Evolutionary conservation across 768 basidiomycete species (phyloP).

Genomic region (Leucogyrophana mollusca): DNA sequence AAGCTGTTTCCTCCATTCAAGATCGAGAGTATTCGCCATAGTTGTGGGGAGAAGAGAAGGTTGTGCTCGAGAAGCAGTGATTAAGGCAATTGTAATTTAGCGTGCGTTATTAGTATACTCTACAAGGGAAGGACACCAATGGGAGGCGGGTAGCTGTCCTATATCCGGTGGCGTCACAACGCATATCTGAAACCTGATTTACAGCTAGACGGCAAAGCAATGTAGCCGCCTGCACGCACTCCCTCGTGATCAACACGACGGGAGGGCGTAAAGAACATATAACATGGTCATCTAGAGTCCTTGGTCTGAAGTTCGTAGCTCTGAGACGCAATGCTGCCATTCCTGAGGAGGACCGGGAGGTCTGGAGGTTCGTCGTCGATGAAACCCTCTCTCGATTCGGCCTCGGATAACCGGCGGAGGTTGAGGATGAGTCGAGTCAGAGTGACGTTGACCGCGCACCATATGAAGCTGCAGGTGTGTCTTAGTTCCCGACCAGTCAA

Average conservation of each 20-base stretch:
- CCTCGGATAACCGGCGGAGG: slow-evolving; percentile 19
- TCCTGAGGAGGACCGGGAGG: slow-evolving; percentile 1
- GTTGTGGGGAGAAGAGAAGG: no score
- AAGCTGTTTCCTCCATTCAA: neutral
- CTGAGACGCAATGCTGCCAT: neutral
- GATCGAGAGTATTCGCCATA: neutral
- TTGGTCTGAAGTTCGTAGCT: slow-evolving; percentile 5
- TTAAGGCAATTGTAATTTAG: no score
- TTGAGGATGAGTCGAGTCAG: slow-evolving; percentile 33
- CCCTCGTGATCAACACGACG: neutral
- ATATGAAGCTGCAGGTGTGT: slow-evolving; percentile 26
- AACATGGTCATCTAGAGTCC: neutral
- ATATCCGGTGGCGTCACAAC: no score
- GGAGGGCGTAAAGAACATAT: neutral
- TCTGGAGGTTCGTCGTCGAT: neutral
- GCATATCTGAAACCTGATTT: no score
- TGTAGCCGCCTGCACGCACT: neutral
- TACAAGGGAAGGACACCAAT: no score
- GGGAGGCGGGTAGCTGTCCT: no score
- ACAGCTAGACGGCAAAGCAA: no score
- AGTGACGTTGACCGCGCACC: slow-evolving; percentile 33
- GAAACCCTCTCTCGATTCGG: neutral
- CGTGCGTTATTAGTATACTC: no score
- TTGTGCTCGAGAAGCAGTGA: no score
- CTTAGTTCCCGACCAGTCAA: neutral